Conservation (phyloP, 2,329 filamentous ascomycete species). For the Atkinsonella texensis region DNA sequence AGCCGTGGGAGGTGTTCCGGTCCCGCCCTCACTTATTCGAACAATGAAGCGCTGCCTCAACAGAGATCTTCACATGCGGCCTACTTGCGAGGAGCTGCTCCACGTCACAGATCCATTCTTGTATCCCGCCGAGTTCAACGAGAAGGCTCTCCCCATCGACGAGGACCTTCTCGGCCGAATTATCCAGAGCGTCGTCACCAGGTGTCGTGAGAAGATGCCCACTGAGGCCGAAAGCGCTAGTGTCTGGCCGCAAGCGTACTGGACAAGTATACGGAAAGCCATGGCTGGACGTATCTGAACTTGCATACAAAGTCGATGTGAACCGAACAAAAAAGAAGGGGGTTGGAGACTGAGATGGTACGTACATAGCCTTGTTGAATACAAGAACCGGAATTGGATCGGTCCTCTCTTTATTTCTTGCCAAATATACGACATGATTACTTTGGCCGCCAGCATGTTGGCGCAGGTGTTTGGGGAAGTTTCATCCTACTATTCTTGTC, state of each 20-base stretch:
- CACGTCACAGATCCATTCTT: slow-evolving; percentile 48
- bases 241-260: slow-evolving; percentile 50
- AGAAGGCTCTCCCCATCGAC: slow-evolving; percentile 45
- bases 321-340: no score
- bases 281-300: slow-evolving; percentile 22
- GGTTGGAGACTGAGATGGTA: not conserved
- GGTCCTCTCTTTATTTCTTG: not conserved
- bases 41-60: slow-evolving; percentile 52
- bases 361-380: not conserved
- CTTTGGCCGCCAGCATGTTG: not conserved
- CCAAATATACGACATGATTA: not conserved
- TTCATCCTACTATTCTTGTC: slow-evolving; percentile 10
- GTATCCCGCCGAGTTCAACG: slow-evolving; percentile 45
- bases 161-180: slow-evolving; percentile 51
- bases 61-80: slow-evolving; percentile 49
- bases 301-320: not conserved
- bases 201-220: slow-evolving; percentile 46
- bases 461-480: slow-evolving; percentile 1
- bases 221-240: slow-evolving; percentile 43
- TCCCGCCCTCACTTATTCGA: slow-evolving; percentile 46
- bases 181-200: slow-evolving; percentile 48
- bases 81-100: slow-evolving; percentile 52
- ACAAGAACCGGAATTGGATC: not conserved
- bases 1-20: slow-evolving; percentile 52
- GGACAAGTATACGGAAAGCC: slow-evolving; percentile 44